Percentiles rank a stretch among this genome's conserved stretches.
phyloP scores from a whole-genome alignment of 805 yeast genomes.

The Suhomyces kilbournensis region DNA sequence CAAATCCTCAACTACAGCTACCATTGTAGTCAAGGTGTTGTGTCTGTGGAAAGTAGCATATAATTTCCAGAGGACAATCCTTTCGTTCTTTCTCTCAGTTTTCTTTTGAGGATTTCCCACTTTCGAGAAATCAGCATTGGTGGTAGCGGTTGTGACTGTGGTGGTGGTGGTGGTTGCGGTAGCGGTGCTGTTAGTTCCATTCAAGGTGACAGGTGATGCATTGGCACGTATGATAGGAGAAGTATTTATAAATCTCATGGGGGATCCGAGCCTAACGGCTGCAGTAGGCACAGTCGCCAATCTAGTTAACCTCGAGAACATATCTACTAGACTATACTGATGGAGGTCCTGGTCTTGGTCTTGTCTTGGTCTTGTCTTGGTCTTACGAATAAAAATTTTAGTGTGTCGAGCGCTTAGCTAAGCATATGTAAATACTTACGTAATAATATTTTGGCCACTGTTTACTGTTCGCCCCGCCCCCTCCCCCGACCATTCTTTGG shows the following conservation, averaged over 20 bases:
- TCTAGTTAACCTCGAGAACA: conserved; percentile 11
- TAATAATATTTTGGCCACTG: not conserved
- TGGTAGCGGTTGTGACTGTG: not conserved
- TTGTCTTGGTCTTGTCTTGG: not conserved
- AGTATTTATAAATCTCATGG: not conserved
- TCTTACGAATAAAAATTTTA: not conserved
- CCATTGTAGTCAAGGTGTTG: conserved; percentile 76
- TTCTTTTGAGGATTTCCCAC: conserved; percentile 1
- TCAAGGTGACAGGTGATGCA: conserved; percentile 6
- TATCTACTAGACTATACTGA: not conserved
- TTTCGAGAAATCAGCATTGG: not conserved
- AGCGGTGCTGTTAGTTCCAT: not conserved
- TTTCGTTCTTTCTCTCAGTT: conserved; percentile 12
- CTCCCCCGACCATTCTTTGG: not conserved
- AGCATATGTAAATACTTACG: not conserved
- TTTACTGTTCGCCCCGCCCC: not conserved
- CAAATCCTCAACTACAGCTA: conserved; percentile 65
- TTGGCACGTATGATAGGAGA: conserved; percentile 1
- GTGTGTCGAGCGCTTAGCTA: not conserved
- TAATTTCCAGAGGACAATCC: conserved; percentile 62
- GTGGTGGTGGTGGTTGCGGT: not conserved
- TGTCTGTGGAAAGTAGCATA: conserved; percentile 78
- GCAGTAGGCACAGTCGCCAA: conserved; percentile 4
- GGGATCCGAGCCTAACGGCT: not conserved
- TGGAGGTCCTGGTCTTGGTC: not conserved